phyloP scores from a whole-genome alignment of 2,329 filamentous ascomycete genomes.

The Tolypocladium tropicale region DNA sequence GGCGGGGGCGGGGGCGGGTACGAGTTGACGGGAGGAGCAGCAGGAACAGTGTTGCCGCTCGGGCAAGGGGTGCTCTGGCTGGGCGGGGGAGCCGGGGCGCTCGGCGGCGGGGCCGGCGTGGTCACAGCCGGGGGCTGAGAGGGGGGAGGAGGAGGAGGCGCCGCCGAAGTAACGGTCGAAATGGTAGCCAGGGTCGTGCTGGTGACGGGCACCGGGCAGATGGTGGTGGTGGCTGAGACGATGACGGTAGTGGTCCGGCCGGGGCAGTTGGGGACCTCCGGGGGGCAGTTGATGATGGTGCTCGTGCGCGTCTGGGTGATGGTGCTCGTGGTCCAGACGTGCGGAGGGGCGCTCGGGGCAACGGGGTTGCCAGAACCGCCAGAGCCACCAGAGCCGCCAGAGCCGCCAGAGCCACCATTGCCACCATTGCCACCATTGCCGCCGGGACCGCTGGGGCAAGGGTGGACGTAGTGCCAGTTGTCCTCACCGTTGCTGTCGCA shows the following conservation, averaged over 20 bases:
- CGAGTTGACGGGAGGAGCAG: too few species aligned
- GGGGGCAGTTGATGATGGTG: conserved; percentile 28
- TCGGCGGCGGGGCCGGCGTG: neutral
- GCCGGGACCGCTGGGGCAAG: conserved; percentile 11
- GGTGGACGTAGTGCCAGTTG: conserved; percentile 26
- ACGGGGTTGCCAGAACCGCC: too few species aligned
- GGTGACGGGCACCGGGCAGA: conserved; percentile 30
- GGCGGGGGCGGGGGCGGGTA: too few species aligned
- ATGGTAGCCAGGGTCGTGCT: conserved; percentile 4
- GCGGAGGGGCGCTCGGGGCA: conserved; percentile 9
- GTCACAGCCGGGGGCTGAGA: too few species aligned
- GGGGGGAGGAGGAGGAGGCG: neutral
- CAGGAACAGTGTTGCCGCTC: too few species aligned
- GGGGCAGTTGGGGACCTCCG: conserved; percentile 27
- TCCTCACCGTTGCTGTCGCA: conserved; percentile 19
- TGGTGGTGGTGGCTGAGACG: conserved; percentile 28
- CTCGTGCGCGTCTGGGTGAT: conserved; percentile 26
- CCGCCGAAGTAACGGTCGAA: neutral
- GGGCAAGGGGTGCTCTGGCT: neutral
- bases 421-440: too few species aligned
- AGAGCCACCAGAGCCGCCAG: too few species aligned
- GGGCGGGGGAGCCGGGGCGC: neutral
- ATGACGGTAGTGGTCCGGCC: conserved; percentile 22
- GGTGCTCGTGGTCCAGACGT: conserved; percentile 31
- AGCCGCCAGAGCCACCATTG: too few species aligned